phyloP scores from a whole-genome alignment of 179 eudicot genomes.

The Heliamphora pulchella region DNA sequence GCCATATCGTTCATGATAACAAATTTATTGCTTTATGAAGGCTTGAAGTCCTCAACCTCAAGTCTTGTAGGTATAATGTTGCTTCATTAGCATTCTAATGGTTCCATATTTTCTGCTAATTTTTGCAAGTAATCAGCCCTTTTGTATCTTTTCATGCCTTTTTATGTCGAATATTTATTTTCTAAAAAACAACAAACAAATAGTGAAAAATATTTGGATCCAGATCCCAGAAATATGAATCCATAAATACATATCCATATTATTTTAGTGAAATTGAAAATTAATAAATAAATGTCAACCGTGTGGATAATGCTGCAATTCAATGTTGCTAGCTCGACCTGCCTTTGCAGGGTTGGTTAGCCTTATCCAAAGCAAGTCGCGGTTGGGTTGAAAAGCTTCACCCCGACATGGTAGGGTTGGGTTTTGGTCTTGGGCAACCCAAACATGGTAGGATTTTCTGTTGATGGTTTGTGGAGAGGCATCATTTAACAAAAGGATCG shows the following conservation, averaged over 20 bases:
- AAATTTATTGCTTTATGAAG: constrained; percentile 5
- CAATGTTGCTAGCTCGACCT: not conserved
- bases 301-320: not conserved
- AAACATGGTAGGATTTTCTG: not conserved
- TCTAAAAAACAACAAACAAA: not conserved
- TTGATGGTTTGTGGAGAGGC: not conserved
- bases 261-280: not conserved
- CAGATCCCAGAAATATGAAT: not conserved
- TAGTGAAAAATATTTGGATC: not conserved
- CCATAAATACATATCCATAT: not conserved
- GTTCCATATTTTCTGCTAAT: not conserved
- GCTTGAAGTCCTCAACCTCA: constrained; percentile 3
- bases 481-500: not conserved
- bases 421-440: not conserved
- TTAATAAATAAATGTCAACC: not conserved
- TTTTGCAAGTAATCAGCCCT: not conserved
- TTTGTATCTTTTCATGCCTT: not conserved
- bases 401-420: not conserved
- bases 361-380: not conserved
- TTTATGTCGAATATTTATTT: not conserved
- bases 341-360: not conserved
- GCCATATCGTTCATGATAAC: constrained; percentile 41
- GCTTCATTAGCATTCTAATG: not conserved
- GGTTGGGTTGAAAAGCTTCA: not conserved
- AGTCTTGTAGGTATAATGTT: not conserved